Base-by-base conservation (phyloP, 805 yeast species). In the Sungouiozyma intestinalis region DNA sequence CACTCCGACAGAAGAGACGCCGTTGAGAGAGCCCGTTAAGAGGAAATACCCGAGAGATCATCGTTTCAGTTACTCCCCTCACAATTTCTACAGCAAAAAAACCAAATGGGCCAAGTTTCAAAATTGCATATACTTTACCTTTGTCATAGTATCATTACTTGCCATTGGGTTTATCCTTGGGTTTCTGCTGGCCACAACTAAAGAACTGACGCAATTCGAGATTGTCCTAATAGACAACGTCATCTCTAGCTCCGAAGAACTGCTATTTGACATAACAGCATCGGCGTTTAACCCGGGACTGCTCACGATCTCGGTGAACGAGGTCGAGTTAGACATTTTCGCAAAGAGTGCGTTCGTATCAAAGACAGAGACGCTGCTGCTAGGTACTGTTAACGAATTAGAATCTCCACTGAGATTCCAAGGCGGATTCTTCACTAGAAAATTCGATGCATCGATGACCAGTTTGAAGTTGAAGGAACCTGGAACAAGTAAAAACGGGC, bases 211-310 rank as follows among this genome's bases (percentile, higher is more conserved):
- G 40, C 72, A 74, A 46, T 80, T 86, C 16, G 64, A 73, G 16
- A 74, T 88, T 8, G 58, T 67, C 2, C 65, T 76, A n/a, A 68
- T 88, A 34, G 74, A 73, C 39, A 85, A 85, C 53, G 73, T 88
- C 1, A 66, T 88, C 11, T 83, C 85, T 2, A 79, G 92, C 40
- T 79, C 80, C 48, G 95, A 87, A 54, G 97, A 86, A 56, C 65
- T 90, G 38, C 73, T 87, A 1, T 86, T 90, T 64, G 85, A 81
- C 56, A 65, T 90, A 51, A 73, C 76, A 2, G 75, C 86, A 17
- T 81, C 77, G 45, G 94, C 94, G 0, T 76, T 80, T 52, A 90
- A 90, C 58, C 96, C 96, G 0, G 95, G 97, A 0, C 73, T 88
- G 62, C 68, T 87, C 49, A 70, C 82, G 2, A 76, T 87, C 4